phyloP scores from a whole-genome alignment of 768 basidiomycete species.

The Mycena rebaudengoi region DNA sequence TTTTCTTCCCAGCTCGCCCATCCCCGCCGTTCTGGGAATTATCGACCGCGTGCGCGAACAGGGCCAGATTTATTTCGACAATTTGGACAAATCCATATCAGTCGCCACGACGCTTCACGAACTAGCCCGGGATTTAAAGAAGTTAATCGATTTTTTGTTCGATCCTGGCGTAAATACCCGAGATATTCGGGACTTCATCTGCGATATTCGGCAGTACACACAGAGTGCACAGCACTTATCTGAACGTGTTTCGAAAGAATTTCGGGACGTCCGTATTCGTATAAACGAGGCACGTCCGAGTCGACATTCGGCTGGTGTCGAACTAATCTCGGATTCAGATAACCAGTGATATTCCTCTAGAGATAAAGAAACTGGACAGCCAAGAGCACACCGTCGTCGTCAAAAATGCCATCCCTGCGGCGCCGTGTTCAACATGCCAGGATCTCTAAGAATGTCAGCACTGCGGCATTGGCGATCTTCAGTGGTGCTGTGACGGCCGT shows the following conservation, averaged over 20 bases:
- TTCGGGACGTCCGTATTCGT: background rate
- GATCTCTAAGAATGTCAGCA: constrained; percentile 20
- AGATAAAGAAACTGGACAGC: constrained; percentile 19
- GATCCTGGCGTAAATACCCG: background rate
- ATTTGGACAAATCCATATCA: constrained; percentile 14
- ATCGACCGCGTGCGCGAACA: constrained; percentile 21
- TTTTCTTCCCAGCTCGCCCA: constrained; percentile 15
- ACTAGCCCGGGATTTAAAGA: constrained; percentile 1
- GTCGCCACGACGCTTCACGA: constrained; percentile 4
- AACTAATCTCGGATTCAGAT: constrained; percentile 17
- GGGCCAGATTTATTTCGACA: constrained; percentile 19
- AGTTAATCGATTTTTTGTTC: background rate
- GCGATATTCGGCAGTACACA: background rate
- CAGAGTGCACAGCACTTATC: constrained; percentile 6
- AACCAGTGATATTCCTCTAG: constrained; percentile 15
- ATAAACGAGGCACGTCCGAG: background rate
- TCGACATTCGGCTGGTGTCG: background rate
- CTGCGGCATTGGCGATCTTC: constrained; percentile 25
- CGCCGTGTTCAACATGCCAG: constrained; percentile 16
- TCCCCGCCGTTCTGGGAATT: constrained; percentile 18
- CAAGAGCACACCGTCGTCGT: background rate
- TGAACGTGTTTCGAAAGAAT: background rate
- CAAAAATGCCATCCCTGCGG: constrained; percentile 6
- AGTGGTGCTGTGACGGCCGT: constrained; percentile 15
- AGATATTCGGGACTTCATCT: constrained; percentile 15